A percentile compares a stretch with the other conserved stretches of the same genome.
Evolutionary conservation across 2,329 filamentous ascomycete genomes (phyloP).

Genomic region (Clonostachys rosea): DNA sequence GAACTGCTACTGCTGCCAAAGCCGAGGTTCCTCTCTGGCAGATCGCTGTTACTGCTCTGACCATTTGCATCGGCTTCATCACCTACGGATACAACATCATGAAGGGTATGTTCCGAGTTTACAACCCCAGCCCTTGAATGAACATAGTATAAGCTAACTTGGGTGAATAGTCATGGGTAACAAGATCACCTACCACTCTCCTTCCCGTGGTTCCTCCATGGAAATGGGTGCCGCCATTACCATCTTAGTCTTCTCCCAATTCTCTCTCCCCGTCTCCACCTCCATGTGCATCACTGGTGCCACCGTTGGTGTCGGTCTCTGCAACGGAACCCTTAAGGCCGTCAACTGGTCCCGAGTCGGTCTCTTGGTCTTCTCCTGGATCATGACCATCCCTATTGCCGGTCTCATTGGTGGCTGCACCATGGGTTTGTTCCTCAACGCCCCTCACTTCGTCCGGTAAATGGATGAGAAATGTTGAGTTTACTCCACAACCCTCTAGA

Average conservation of each 20-base stretch:
- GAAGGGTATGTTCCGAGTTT: constrained; percentile 51
- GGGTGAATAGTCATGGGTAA: constrained; percentile 65
- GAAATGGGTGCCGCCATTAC: constrained; percentile 77
- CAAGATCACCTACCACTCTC: constrained; percentile 69
- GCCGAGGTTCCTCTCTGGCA: constrained; percentile 65
- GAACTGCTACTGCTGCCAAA: constrained; percentile 46
- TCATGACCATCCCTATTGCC: constrained; percentile 37
- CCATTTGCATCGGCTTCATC: constrained; percentile 62
- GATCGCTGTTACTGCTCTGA: constrained; percentile 61
- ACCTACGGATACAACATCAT: constrained; percentile 84
- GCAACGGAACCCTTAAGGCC: constrained; percentile 66
- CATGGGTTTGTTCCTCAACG: constrained; percentile 33
- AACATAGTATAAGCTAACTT: neutral
- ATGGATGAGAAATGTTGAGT: too few species aligned
- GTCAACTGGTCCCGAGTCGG: constrained; percentile 73
- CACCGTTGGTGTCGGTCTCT: constrained; percentile 73
- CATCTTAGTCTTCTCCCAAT: constrained; percentile 71
- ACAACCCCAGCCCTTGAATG: neutral
- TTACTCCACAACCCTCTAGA: too few species aligned
- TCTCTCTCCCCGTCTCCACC: constrained; percentile 70
- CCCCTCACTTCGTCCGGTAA: constrained; percentile 22
- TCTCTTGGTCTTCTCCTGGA: constrained; percentile 61
- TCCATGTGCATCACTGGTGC: constrained; percentile 79
- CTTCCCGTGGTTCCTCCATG: constrained; percentile 61
- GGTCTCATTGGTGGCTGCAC: constrained; percentile 31